These are phyloP conservation scores for Pisolithus thermaeus DNA, from an alignment of 1,284 basidiomycete genomes.

Conservation along the genomic window DNA sequence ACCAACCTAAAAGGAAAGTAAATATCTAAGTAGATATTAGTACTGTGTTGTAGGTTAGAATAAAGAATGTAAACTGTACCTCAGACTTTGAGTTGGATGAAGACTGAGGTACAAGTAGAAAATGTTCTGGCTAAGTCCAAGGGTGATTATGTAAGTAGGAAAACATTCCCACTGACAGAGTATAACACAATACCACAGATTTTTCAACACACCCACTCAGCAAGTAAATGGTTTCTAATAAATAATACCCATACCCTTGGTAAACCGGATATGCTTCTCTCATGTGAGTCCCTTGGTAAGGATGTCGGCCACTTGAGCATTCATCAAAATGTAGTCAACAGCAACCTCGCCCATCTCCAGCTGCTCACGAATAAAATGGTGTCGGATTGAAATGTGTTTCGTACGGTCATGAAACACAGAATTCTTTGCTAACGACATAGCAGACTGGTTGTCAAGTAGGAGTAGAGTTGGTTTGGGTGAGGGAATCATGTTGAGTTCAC, in stretches of 20 bases:
- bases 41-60: no score
- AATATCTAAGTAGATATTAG: no score
- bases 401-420: conserved; percentile 16
- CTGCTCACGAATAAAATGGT: conserved; percentile 28
- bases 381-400: conserved; percentile 31
- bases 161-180: no score
- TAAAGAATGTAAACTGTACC: no score
- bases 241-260: background rate
- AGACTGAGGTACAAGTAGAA: no score
- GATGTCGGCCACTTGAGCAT: background rate
- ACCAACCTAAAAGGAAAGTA: no score
- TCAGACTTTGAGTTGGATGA: no score
- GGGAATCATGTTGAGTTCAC: background rate
- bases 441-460: conserved; percentile 25
- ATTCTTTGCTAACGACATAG: conserved; percentile 24
- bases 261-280: conserved; percentile 1
- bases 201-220: conserved; percentile 2
- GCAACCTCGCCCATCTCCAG: conserved; percentile 8
- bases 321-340: background rate
- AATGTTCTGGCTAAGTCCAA: no score
- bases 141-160: no score
- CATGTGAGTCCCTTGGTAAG: background rate
- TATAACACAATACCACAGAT: conserved; percentile 3
- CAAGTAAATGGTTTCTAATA: background rate
- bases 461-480: conserved; percentile 9